phyloP scores from a whole-genome alignment of 495 filamentous ascomycete species.

The Parmelia sp. region DNA sequence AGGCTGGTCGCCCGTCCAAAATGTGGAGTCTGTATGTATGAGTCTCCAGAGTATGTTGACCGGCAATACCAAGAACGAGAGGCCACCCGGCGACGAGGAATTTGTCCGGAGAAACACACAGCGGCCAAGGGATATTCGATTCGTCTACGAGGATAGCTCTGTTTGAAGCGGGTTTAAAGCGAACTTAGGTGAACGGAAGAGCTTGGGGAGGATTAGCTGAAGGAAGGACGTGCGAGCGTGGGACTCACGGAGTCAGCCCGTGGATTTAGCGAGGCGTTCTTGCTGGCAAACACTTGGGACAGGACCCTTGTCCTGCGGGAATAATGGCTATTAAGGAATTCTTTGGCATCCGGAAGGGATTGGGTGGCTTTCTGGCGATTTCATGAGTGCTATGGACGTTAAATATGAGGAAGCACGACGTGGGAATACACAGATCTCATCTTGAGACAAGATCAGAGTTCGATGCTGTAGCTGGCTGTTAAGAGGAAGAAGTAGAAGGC shows the following conservation, averaged over 20 bases:
- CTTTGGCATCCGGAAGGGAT: not conserved
- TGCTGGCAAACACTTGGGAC: not conserved
- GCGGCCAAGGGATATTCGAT: conserved; percentile 77
- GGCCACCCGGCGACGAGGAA: conserved; percentile 77
- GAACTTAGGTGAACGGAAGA: not conserved
- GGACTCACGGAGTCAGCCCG: not conserved
- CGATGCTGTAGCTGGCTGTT: not conserved
- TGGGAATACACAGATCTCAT: not conserved
- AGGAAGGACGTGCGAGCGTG: not conserved
- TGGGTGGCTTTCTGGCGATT: not conserved
- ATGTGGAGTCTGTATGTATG: conserved; percentile 94
- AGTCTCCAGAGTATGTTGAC: conserved; percentile 98
- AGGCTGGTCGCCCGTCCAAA: conserved; percentile 95
- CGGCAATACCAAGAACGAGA: conserved; percentile 81
- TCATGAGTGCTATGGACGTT: not conserved
- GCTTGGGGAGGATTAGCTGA: not conserved
- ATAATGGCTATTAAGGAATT: not conserved
- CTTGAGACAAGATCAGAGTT: not conserved
- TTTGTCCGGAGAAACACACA: conserved; percentile 74
- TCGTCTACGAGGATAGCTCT: conserved; percentile 79
- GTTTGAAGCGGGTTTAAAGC: conserved; percentile 47
- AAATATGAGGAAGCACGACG: not conserved
- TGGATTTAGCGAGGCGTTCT: conserved; percentile 2
- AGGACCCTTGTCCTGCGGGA: not conserved
- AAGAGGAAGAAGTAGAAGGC: not conserved